Conservation (phyloP, 2,329 filamentous ascomycete species). For the Xylaria sp. region DNA sequence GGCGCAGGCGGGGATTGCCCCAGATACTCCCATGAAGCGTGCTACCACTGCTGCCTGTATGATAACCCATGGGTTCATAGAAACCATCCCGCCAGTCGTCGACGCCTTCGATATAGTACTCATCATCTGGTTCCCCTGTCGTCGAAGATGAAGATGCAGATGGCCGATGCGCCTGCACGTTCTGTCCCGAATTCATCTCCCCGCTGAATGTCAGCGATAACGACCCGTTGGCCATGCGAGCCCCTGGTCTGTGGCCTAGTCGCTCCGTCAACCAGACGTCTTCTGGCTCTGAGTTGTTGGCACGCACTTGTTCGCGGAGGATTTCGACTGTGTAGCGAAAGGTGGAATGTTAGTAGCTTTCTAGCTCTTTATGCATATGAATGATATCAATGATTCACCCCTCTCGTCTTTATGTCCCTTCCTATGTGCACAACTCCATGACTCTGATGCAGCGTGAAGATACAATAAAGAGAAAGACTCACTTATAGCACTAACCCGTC, state of each 20-base stretch:
- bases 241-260: constrained; percentile 44
- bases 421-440: background rate
- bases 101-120: constrained; percentile 37
- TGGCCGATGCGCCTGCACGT: constrained; percentile 22
- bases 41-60: constrained; percentile 46
- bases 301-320: constrained; percentile 43
- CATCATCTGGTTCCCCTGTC: constrained; percentile 22
- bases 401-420: background rate
- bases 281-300: constrained; percentile 43
- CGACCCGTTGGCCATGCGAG: constrained; percentile 48
- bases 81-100: constrained; percentile 48
- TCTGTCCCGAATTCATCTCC: constrained; percentile 40
- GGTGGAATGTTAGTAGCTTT: background rate
- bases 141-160: background rate
- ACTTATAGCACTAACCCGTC: constrained; percentile 47
- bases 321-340: constrained; percentile 36
- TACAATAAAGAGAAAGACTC: background rate
- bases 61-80: constrained; percentile 56
- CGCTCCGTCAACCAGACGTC: constrained; percentile 53
- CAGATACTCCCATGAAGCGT: constrained; percentile 44
- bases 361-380: background rate
- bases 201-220: constrained; percentile 46
- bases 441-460: background rate
- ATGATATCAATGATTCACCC: background rate
- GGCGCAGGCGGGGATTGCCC: constrained; percentile 42